phyloP scores from a whole-genome alignment of 1,284 basidiomycete species.

The Inonotus hispidus region DNA sequence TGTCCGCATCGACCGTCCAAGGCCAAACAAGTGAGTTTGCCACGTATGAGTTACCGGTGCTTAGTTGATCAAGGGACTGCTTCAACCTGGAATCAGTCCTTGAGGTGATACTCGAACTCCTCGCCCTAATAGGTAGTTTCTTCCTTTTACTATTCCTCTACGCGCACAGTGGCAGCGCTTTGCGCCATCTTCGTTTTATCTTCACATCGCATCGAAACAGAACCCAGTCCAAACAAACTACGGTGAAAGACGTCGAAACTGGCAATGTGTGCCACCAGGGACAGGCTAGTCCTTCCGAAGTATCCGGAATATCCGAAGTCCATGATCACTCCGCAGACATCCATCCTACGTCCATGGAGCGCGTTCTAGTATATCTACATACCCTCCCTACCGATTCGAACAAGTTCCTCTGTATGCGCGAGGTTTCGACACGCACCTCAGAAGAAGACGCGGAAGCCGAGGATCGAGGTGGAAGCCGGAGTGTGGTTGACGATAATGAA shows the following conservation, averaged over 20 bases:
- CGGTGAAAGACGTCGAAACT: slow-evolving; percentile 5
- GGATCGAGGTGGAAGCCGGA: neutral
- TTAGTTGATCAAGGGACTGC: neutral
- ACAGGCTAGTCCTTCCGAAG: neutral
- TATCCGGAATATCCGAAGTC: neutral
- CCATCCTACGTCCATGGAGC: neutral
- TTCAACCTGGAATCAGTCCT: neutral
- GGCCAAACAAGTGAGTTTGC: neutral
- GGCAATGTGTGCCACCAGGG: neutral
- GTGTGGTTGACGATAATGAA: neutral
- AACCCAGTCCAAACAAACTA: neutral
- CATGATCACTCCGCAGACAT: neutral
- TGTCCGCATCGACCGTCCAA: neutral
- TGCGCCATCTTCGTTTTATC: neutral
- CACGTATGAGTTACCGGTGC: neutral
- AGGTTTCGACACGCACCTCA: neutral
- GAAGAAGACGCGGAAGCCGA: neutral
- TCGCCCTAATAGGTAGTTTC: neutral
- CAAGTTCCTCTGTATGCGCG: neutral
- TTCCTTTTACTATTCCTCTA: neutral
- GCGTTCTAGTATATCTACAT: slow-evolving; percentile 2
- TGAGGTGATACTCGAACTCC: neutral
- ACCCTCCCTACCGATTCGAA: slow-evolving; percentile 1
- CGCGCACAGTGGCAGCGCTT: neutral
- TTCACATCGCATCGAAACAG: neutral